Conservation (phyloP, 169 alveolate genomes). For the Babesia bovis region DNA sequence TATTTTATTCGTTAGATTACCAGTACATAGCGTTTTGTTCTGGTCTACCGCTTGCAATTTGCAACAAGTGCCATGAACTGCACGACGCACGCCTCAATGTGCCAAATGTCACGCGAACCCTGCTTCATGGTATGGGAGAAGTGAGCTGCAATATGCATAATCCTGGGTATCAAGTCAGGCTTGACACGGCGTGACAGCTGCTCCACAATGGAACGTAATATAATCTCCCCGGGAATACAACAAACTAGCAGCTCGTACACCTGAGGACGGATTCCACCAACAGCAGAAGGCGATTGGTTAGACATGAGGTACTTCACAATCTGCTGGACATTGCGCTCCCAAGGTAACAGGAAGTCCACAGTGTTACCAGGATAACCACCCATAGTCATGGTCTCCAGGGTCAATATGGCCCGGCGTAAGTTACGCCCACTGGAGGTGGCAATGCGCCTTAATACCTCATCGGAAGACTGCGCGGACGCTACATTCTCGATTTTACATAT, state of each 20-base stretch:
- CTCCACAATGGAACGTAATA: conserved; percentile 47
- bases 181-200: conserved; percentile 34
- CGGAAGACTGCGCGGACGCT: conserved; percentile 70
- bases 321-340: conserved; percentile 68
- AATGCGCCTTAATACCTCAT: conserved; percentile 74
- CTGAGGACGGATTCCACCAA: conserved; percentile 52
- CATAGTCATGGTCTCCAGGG: conserved; percentile 80
- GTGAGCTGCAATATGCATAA: conserved; percentile 63
- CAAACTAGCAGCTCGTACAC: conserved; percentile 68
- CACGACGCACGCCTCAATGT: conserved; percentile 81
- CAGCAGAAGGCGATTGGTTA: conserved; percentile 57
- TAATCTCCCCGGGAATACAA: conserved; percentile 65
- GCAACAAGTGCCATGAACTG: conserved; percentile 70
- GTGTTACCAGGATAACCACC: conserved; percentile 62
- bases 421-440: conserved; percentile 79
- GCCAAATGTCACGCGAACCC: conserved; percentile 81
- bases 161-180: conserved; percentile 48
- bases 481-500: conserved; percentile 77
- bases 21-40: too few species aligned
- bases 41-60: background rate
- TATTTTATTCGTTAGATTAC: too few species aligned
- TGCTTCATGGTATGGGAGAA: conserved; percentile 74
- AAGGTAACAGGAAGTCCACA: conserved; percentile 67
- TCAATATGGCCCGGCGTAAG: conserved; percentile 86
- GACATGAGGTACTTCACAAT: conserved; percentile 34